Percentiles rank a stretch among this genome's conserved stretches.
phyloP scores from a whole-genome alignment of 169 alveolate species.

The Besnoitia besnoiti region DNA sequence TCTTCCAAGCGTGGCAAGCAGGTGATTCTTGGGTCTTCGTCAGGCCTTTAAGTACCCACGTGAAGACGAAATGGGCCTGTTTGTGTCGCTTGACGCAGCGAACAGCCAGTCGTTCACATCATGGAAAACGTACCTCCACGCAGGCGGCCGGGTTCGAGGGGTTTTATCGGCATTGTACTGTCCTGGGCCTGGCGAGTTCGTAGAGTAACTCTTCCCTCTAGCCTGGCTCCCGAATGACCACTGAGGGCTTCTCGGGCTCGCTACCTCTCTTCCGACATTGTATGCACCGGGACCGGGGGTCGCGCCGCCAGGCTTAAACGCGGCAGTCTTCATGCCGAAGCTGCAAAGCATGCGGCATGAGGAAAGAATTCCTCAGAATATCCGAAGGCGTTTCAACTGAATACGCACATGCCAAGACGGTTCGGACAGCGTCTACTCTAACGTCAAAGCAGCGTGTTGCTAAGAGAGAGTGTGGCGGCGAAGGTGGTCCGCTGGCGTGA shows the following conservation, averaged over 20 bases:
- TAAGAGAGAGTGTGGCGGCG: too few species aligned
- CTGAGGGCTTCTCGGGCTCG: constrained; percentile 29
- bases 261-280: neutral
- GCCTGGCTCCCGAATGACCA: constrained; percentile 37
- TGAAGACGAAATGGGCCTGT: too few species aligned
- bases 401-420: too few species aligned
- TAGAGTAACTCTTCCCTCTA: neutral
- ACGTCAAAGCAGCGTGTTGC: too few species aligned
- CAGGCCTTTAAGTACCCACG: too few species aligned
- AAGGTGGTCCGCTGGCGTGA: too few species aligned
- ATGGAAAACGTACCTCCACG: constrained; percentile 52
- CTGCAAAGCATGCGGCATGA: neutral
- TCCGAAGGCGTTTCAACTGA: neutral
- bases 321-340: constrained; percentile 25
- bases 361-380: neutral
- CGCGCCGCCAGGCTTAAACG: neutral
- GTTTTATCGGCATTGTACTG: constrained; percentile 47
- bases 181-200: constrained; percentile 50
- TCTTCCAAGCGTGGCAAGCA: too few species aligned
- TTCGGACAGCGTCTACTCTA: too few species aligned
- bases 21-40: too few species aligned
- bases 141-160: constrained; percentile 33
- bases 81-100: too few species aligned
- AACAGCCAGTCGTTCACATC: too few species aligned
- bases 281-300: constrained; percentile 51